Evolutionary conservation across 495 filamentous ascomycete genomes (phyloP).

Genomic region (Opeltia flavorubescens): DNA sequence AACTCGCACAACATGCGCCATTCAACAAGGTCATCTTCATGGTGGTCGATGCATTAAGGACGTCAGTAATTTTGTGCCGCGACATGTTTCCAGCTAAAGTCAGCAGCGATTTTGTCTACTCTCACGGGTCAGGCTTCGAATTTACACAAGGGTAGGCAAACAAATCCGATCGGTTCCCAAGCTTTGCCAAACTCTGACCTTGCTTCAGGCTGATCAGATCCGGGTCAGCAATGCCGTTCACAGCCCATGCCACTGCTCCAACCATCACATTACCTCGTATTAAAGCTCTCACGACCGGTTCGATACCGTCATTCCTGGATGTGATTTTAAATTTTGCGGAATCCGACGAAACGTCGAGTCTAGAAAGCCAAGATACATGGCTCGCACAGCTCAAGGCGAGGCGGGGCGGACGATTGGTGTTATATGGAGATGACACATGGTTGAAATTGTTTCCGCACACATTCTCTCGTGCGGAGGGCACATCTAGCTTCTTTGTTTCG

Average conservation of each 20-base stretch:
- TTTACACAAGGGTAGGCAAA: conserved; percentile 71
- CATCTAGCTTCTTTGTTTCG: conserved; percentile 95
- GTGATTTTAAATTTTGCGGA: conserved; percentile 95
- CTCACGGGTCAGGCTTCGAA: conserved; percentile 60
- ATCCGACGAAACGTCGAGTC: conserved; percentile 72
- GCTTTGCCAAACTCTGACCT: conserved; percentile 1
- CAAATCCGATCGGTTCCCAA: background rate
- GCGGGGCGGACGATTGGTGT: conserved; percentile 54
- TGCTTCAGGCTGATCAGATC: conserved; percentile 58
- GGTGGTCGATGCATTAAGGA: conserved; percentile 90
- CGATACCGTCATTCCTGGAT: conserved; percentile 91
- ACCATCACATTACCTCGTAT: conserved; percentile 98
- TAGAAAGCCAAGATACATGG: conserved; percentile 87
- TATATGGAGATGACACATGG: conserved; percentile 99
- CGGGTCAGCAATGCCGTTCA: conserved; percentile 81
- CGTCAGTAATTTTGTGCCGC: conserved; percentile 33
- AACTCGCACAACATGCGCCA: conserved; percentile 34
- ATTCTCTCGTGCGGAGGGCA: conserved; percentile 79
- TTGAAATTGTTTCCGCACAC: conserved; percentile 84
- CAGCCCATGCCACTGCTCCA: conserved; percentile 86
- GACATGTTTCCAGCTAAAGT: background rate
- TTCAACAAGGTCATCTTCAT: conserved; percentile 94
- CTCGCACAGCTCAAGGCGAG: conserved; percentile 77
- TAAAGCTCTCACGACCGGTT: conserved; percentile 94
- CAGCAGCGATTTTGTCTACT: conserved; percentile 85